Conservation (phyloP, 148 eudicot species). For the Diospyros lotus region DNA sequence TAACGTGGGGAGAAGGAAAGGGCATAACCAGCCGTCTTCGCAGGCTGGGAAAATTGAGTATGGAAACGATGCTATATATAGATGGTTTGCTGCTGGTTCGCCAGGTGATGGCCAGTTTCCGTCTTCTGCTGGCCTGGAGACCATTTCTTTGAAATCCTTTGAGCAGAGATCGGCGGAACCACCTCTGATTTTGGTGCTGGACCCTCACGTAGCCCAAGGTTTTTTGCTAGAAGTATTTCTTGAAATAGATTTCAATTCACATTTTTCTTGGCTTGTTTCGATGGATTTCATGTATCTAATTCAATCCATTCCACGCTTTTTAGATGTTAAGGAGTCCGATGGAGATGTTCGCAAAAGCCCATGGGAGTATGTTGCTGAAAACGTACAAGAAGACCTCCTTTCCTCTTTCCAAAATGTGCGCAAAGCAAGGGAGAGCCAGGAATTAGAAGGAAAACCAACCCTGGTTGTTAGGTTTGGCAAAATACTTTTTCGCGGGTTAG, state of each 20-base stretch:
- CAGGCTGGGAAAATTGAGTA: neutral
- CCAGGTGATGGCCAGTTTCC: neutral
- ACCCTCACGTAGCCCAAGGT: neutral
- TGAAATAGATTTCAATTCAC: neutral
- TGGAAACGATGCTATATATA: neutral
- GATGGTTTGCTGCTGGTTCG: neutral
- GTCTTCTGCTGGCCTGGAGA: neutral
- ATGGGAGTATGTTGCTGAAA: slow-evolving; percentile 13
- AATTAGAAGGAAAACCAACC: slow-evolving; percentile 10
- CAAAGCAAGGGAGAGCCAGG: slow-evolving; percentile 5
- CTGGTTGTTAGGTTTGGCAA: slow-evolving; percentile 17
- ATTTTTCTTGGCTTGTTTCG: neutral
- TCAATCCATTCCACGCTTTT: neutral
- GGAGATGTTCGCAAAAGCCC: slow-evolving; percentile 8
- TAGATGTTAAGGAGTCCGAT: slow-evolving; percentile 5
- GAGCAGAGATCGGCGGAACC: neutral
- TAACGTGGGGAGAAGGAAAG: neutral
- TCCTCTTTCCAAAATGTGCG: slow-evolving; percentile 11
- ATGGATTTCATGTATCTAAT: neutral
- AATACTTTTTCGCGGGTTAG: slow-evolving; percentile 17
- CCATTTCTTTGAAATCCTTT: neutral
- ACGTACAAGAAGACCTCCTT: slow-evolving; percentile 14
- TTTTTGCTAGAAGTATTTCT: neutral
- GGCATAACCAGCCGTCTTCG: neutral
- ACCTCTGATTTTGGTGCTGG: slow-evolving; percentile 1